These are phyloP conservation scores for Nemania diffusa DNA, from an alignment of 2,329 filamentous ascomycete genomes.

Conservation along the genomic window DNA sequence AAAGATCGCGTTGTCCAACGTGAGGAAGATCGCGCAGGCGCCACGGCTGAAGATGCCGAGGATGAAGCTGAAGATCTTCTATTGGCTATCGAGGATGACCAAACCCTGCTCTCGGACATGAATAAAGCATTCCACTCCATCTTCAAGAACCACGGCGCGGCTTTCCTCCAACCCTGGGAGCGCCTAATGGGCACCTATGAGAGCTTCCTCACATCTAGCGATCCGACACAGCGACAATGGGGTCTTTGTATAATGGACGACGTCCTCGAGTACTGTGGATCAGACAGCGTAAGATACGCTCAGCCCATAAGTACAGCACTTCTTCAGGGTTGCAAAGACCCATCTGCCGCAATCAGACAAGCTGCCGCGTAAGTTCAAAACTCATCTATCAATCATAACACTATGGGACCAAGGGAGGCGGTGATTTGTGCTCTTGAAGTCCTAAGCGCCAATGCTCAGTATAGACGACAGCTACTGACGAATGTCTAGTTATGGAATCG, in stretches of 20 bases:
- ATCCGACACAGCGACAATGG: conserved; percentile 96
- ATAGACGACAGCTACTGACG: conserved; percentile 13
- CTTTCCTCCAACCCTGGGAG: conserved; percentile 90
- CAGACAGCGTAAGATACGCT: conserved; percentile 86
- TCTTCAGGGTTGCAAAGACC: conserved; percentile 84
- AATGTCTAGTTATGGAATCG: conserved; percentile 75
- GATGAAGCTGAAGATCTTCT: conserved; percentile 88
- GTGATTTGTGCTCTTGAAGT: neutral
- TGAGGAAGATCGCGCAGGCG: conserved; percentile 79
- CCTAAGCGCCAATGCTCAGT: too few species aligned
- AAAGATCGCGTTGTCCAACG: conserved; percentile 85
- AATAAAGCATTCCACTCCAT: conserved; percentile 99
- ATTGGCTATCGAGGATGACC: conserved; percentile 95
- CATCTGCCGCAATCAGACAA: conserved; percentile 90
- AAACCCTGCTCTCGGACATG: conserved; percentile 97
- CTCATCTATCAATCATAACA: neutral
- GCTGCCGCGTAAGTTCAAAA: conserved; percentile 75
- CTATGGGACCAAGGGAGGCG: neutral
- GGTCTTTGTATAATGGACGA: conserved; percentile 99
- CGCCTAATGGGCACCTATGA: conserved; percentile 86
- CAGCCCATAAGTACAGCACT: conserved; percentile 88
- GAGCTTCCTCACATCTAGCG: conserved; percentile 80
- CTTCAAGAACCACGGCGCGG: conserved; percentile 92
- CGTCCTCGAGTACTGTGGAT: conserved; percentile 94
- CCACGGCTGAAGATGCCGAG: conserved; percentile 85